Evolutionary conservation across 768 basidiomycete genomes (phyloP).

Genomic region (Mycena amicta): DNA sequence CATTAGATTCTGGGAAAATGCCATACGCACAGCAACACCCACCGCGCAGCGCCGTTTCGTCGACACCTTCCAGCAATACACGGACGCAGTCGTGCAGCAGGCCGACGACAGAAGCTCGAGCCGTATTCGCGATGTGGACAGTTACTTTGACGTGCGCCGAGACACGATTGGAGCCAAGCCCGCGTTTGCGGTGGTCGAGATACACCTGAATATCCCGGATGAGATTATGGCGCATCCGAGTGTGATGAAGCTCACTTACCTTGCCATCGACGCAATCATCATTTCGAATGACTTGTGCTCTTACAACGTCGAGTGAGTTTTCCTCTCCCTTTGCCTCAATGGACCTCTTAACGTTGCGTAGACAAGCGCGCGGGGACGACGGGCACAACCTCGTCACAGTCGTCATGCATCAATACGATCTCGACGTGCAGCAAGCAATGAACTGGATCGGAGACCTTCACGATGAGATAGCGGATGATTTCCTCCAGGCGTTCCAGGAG

Average conservation of each 20-base stretch:
- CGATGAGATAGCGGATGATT: conserved; percentile 31
- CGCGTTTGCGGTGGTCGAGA: conserved; percentile 17
- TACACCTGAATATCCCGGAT: conserved; percentile 26
- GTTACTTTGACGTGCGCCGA: conserved; percentile 23
- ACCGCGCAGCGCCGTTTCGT: no score
- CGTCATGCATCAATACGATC: conserved; percentile 37
- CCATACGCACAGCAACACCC: conserved; percentile 11
- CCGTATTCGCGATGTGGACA: conserved; percentile 11
- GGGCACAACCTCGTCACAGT: no score
- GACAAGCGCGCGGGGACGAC: conserved; percentile 40
- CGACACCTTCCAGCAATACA: no score
- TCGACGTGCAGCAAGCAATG: conserved; percentile 39
- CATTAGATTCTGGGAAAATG: conserved; percentile 24
- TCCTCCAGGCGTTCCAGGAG: conserved; percentile 28
- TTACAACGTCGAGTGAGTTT: conserved; percentile 34
- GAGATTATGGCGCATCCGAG: conserved; percentile 25
- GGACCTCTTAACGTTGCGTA: neutral
- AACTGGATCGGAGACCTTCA: conserved; percentile 38
- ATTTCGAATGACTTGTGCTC: conserved; percentile 37
- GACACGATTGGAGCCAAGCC: conserved; percentile 23
- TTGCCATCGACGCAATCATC: conserved; percentile 18
- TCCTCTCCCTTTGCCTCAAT: no score
- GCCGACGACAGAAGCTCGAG: conserved; percentile 17
- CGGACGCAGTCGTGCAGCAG: no score
- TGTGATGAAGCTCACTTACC: conserved; percentile 12